These are phyloP conservation scores for Mycena venus DNA, from an alignment of 768 basidiomycete genomes.

Conservation along the genomic window DNA sequence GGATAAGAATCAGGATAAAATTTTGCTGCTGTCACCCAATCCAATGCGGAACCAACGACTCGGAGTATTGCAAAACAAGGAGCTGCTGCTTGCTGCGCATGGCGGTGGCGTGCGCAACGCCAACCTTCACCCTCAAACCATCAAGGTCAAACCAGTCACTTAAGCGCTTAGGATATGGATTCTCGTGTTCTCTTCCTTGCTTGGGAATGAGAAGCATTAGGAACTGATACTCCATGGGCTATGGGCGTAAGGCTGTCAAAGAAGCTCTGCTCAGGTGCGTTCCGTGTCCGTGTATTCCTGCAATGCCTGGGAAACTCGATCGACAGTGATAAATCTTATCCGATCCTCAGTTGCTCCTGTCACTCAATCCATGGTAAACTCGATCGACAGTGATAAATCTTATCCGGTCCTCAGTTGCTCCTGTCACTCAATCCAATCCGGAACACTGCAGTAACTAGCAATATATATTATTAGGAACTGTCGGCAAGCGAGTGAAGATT, in stretches of 20 bases:
- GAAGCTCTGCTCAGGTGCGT: slow-evolving; percentile 18
- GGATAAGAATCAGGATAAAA: too few relatives aligned
- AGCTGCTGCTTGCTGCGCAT: slow-evolving; percentile 16
- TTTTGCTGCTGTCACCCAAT: neutral
- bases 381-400: slow-evolving; percentile 15
- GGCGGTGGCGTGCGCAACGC: neutral
- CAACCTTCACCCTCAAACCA: neutral
- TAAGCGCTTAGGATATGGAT: slow-evolving; percentile 16
- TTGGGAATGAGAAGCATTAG: too few relatives aligned
- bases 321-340: slow-evolving; percentile 18
- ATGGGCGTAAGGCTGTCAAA: slow-evolving; percentile 15
- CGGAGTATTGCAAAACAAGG: neutral
- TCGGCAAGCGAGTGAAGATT: slow-evolving; percentile 23
- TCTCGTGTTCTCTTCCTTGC: too few relatives aligned
- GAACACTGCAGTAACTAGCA: too few relatives aligned
- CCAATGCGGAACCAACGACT: too few relatives aligned
- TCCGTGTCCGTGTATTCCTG: slow-evolving; percentile 20
- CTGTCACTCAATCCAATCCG: neutral
- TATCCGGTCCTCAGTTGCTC: slow-evolving; percentile 8
- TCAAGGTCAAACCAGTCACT: neutral
- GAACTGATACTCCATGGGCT: too few relatives aligned
- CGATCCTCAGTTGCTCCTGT: too few relatives aligned
- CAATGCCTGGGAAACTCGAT: slow-evolving; percentile 17
- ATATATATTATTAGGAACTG: too few relatives aligned
- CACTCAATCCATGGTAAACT: slow-evolving; percentile 7